phyloP scores from a whole-genome alignment of 2,329 filamentous ascomycete species.

The Fusarium sp. region DNA sequence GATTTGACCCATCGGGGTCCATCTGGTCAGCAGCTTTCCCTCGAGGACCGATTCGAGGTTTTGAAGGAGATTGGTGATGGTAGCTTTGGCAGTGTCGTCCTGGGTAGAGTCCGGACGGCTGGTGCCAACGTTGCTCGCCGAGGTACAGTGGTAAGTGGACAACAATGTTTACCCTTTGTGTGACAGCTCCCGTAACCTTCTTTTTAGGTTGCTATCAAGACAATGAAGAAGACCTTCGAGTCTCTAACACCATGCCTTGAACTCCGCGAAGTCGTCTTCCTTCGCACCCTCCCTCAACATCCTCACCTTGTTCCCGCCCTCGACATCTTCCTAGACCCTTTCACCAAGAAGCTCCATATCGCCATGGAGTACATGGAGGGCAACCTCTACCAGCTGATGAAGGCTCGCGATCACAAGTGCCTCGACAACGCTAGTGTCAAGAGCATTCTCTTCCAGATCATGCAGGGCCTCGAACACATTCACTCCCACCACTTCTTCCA shows the following conservation, averaged over 20 bases:
- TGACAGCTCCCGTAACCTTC: slow-evolving; percentile 32
- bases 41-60: slow-evolving; percentile 96
- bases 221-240: slow-evolving; percentile 99
- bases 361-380: slow-evolving; percentile 99
- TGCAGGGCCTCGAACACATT: slow-evolving; percentile 95
- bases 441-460: slow-evolving; percentile 97
- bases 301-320: slow-evolving; percentile 95
- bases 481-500: slow-evolving; percentile 98
- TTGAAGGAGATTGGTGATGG: slow-evolving; percentile 99
- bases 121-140: slow-evolving; percentile 88
- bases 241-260: slow-evolving; percentile 91
- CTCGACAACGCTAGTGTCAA: slow-evolving; percentile 93
- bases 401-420: slow-evolving; percentile 93
- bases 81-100: slow-evolving; percentile 94
- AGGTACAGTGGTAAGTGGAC: slow-evolving; percentile 84
- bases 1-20: slow-evolving; percentile 78
- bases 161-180: slow-evolving; percentile 17
- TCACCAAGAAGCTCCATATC: slow-evolving; percentile 96
- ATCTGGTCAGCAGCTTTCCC: slow-evolving; percentile 68
- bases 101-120: slow-evolving; percentile 90
- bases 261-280: slow-evolving; percentile 95
- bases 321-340: slow-evolving; percentile 97
- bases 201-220: slow-evolving; percentile 93
- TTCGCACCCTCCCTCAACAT: slow-evolving; percentile 87
- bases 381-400: slow-evolving; percentile 99